These are phyloP conservation scores for Ophiostoma piceae DNA, from an alignment of 2,329 filamentous ascomycete species.

Conservation along the genomic window DNA sequence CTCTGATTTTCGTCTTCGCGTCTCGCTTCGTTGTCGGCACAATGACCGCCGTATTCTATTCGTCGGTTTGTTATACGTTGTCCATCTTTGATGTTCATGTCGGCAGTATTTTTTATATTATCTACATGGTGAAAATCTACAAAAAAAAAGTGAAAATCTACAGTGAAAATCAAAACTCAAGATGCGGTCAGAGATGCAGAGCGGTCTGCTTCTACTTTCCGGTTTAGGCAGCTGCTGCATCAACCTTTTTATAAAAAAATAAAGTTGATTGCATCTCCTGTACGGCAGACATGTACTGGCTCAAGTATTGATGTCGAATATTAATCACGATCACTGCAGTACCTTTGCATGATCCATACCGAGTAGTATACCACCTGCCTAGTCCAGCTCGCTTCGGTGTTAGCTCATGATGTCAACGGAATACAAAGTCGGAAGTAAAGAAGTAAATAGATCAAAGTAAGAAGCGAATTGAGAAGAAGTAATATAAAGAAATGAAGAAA, in stretches of 20 bases:
- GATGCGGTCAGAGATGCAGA: neutral
- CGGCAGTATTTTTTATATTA: too few species aligned
- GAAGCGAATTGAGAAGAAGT: neutral
- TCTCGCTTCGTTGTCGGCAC: slow-evolving; percentile 1
- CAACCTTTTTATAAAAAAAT: neutral
- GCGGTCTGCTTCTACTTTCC: slow-evolving; percentile 1
- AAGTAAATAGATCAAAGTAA: too few species aligned
- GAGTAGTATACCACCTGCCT: slow-evolving; percentile 12
- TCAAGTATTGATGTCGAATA: neutral
- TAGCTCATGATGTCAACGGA: neutral
- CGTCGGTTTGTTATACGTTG: neutral
- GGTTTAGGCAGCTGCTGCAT: neutral
- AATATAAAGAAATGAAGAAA: neutral
- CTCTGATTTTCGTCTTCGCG: neutral
- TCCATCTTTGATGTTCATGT: too few species aligned
- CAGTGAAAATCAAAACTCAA: neutral
- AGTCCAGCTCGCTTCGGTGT: slow-evolving; percentile 11
- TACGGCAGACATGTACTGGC: neutral
- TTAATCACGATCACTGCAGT: neutral
- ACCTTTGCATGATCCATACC: neutral
- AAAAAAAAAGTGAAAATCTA: too few species aligned
- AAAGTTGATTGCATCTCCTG: neutral
- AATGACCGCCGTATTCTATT: neutral
- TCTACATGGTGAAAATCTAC: too few species aligned
- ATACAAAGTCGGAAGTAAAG: too few species aligned